Base-by-base conservation (phyloP, 768 basidiomycete genomes). In the Stropharia rugosoannulata region DNA sequence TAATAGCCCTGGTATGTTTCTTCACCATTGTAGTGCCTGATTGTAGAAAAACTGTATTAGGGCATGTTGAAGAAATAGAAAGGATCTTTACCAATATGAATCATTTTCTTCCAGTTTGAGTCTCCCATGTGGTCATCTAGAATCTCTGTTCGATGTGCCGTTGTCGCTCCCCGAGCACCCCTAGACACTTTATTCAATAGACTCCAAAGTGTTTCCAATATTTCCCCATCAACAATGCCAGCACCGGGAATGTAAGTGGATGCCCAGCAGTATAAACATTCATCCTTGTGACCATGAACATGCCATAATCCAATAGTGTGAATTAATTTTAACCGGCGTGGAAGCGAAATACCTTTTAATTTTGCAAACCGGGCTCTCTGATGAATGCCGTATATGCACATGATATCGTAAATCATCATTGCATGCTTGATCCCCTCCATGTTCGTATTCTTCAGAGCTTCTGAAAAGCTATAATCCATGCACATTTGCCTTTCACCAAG, bases 31-130 rank as follows among this genome's bases (percentile, higher is more conserved):
- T 8, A 5, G 29, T 5, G 5, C 10, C 48, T 29, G 16, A 7
- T 15, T 4, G 22, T 22, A 22, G 22, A 32, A 13, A 35, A n/a
- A 8, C 6, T 32, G 5, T 36, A 18, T 10, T 7, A 12, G 11
- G 29, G 10, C n/a, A 12, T 8, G 8, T 8, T 38, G 32, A 25
- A 12, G 15, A 25, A 5, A 10, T 9, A 25, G n/a, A 32, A 43
- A 37, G 67, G 8, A 22, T 19, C 43, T 41, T 13, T 44, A 60
- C 66, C 58, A 4, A 64, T 64, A 16, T 63, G 54, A 12, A 66
- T 58, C 5, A 66, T 41, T 37, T 72, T 74, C 29, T 70, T 70
- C 62, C 65, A 72, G 44, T 74, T 73, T 0, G 60, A 68, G 29
- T 74, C 68, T 9, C 57, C 56, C 70, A 72, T 72, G 41, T 67